Base-by-base conservation (phyloP, 225 moss, liverwort and hornwort genomes). In the Anthoceros angustus region DNA sequence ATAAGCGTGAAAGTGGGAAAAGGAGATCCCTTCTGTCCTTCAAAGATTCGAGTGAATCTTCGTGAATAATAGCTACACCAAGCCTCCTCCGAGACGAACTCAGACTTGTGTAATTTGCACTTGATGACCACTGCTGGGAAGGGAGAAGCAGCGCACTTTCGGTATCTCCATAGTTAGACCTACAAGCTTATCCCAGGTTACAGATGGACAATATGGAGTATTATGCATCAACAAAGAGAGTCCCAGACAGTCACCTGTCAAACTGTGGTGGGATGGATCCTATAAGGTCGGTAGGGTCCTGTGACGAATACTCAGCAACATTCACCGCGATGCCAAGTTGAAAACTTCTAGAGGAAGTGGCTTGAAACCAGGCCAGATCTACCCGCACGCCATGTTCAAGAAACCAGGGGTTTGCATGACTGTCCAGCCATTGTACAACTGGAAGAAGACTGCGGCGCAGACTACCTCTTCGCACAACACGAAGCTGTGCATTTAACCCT, bases 311-410 rank as follows among this genome's bases (percentile, higher is more conserved):
- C 65, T 80, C 84, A 66, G 85, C 80, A 72, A 79, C 80, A 66
- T 80, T 83, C 42, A 98, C 62, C 68, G 88, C 85, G 41, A 98
- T 74, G 61, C 95, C 95, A 63, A 98, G 79, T 77, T 98, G 95
- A 68, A 88, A 92, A 69, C 88, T 91, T 45, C 91, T 91, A 40
- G 91, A 76, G 20, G 95, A 73, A 21, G 95, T 91, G 25, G 95
- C 91, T 75, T 98, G 91, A 74, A 87, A 86, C 95, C 95, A 98
- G 49, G 92, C 95, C 86, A 98, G 71, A 66, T 98, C 95, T 75
- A 91, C 84, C 42, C 85, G 87, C 65, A 98, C 75, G 63, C 86
- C 82, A 62, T 87, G 74, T 61, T 66, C 32, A 64, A 68, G 62
- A 21, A 98, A 82, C 68, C 82, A 72, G 38, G 81, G 75, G 66